Percentiles rank a stretch among this genome's conserved stretches.
Conservation (phyloP, 2,329 filamentous ascomycete genomes). For the Sporothrix brasiliensis region DNA sequence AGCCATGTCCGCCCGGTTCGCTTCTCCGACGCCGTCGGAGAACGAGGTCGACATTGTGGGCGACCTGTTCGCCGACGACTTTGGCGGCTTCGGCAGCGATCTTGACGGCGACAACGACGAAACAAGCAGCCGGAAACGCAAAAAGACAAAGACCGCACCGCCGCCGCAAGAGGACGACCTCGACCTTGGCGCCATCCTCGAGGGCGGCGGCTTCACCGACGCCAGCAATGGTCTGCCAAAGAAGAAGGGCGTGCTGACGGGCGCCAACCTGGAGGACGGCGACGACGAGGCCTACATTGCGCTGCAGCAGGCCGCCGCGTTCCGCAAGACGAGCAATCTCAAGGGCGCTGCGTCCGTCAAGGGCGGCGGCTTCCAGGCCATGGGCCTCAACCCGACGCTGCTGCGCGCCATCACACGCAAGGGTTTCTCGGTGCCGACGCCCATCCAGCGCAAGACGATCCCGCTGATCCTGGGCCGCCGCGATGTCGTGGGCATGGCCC, state of each 20-base stretch:
- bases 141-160: slow-evolving; percentile 37
- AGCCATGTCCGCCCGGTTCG: slow-evolving; percentile 70
- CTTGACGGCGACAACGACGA: slow-evolving; percentile 50
- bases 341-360: slow-evolving; percentile 90
- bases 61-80: slow-evolving; percentile 66
- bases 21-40: slow-evolving; percentile 83
- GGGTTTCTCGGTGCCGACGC: slow-evolving; percentile 93
- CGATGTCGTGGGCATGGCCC: slow-evolving; percentile 98
- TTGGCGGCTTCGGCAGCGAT: slow-evolving; percentile 50
- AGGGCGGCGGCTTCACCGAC: slow-evolving; percentile 53
- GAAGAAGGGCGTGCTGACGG: slow-evolving; percentile 22
- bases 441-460: slow-evolving; percentile 96
- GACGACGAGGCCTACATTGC: slow-evolving; percentile 91
- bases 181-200: slow-evolving; percentile 64
- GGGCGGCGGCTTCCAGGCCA: slow-evolving; percentile 92
- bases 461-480: slow-evolving; percentile 85
- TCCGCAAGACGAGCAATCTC: slow-evolving; percentile 78
- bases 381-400: slow-evolving; percentile 82
- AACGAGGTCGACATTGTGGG: slow-evolving; percentile 88
- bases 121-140: slow-evolving; percentile 42
- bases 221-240: slow-evolving; percentile 33
- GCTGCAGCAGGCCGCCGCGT: slow-evolving; percentile 80
- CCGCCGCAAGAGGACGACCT: slow-evolving; percentile 50
- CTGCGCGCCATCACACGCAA: slow-evolving; percentile 91
- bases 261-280: slow-evolving; percentile 64